phyloP scores from a whole-genome alignment of 768 basidiomycete species.

The Boletus insuetus region DNA sequence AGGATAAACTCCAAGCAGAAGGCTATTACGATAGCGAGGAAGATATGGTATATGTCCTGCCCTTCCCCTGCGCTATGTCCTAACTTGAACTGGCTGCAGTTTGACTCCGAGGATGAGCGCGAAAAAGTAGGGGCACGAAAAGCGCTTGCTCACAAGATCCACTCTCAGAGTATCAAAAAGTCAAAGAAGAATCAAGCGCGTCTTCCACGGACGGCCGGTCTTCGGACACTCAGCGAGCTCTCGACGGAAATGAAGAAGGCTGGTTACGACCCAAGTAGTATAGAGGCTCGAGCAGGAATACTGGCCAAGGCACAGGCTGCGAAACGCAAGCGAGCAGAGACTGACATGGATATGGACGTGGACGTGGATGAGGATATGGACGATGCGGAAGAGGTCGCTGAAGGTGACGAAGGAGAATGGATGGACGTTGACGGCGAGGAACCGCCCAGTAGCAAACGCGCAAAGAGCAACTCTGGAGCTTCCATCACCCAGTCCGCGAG shows the following conservation, averaged over 20 bases:
- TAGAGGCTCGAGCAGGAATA: slow-evolving; percentile 85
- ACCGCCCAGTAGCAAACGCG: slow-evolving; percentile 53
- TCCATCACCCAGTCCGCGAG: slow-evolving; percentile 49
- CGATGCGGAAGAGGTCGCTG: slow-evolving; percentile 34
- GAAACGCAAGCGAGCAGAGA: slow-evolving; percentile 59
- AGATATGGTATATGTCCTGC: slow-evolving; percentile 60
- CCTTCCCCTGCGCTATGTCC: not conserved
- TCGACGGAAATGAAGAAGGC: slow-evolving; percentile 79
- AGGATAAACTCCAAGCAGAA: slow-evolving; percentile 89
- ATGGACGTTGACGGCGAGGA: slow-evolving; percentile 56
- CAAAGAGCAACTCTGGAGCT: slow-evolving; percentile 60
- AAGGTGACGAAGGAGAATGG: slow-evolving; percentile 44
- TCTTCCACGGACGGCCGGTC: slow-evolving; percentile 71
- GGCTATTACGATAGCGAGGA: slow-evolving; percentile 93
- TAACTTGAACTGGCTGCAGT: slow-evolving; percentile 21
- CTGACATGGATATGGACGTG: slow-evolving; percentile 51
- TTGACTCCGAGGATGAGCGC: slow-evolving; percentile 74
- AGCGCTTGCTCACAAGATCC: slow-evolving; percentile 64
- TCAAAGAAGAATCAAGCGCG: slow-evolving; percentile 81
- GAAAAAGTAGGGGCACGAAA: slow-evolving; percentile 63
- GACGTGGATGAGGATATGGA: slow-evolving; percentile 38
- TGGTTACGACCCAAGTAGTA: slow-evolving; percentile 83
- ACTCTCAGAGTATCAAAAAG: slow-evolving; percentile 78
- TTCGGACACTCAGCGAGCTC: slow-evolving; percentile 68
- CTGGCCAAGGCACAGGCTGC: slow-evolving; percentile 71